Evolutionary conservation across 2,329 filamentous ascomycete species (phyloP), one percentile per base, ranked within the genome.

Genomic region (Fusarium sp.): DNA sequence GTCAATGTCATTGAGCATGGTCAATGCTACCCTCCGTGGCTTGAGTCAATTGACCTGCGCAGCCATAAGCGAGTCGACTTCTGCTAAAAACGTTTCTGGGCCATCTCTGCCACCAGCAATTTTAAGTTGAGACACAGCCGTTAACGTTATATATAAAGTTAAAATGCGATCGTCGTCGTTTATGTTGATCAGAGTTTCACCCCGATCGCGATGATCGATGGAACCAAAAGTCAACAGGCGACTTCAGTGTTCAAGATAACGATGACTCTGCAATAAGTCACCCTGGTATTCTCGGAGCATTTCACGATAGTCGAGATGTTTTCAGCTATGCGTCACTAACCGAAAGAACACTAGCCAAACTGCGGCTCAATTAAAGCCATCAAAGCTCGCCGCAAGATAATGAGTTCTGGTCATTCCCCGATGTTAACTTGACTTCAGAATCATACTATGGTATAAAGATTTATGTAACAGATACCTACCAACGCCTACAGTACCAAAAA

Each of bases 311-410:
- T 58, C 33, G 25, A 58, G 35, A 52, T 35, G 22, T 15, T 20
- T 49, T 36, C 33, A 39, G 44, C 44, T 27, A 18, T 14, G 9
- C 20, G 11, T 31, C 12, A 17, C 55, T 58, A 52, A 50, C 55
- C 44, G 10, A 14, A 41, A 54, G 10, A 17, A 58, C 36, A 27
- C 56, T 55, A 60, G 56, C 56, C 1, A 52, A 25, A 17, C 7
- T 55, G 47, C 36, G 22, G 47, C 57, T 60, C 47, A 42, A 35
- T 35, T n/a, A 1, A 42, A 4, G 7, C 2, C 5, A 15, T 2
- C 15, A 45, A 29, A 12, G 4, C 3, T 13, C 22, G 41, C 20
- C 3, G n/a, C 0, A 0, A 38, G 20, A 50, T 17, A 20, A 1
- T 8, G 3, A 18, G 35, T 36, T 12, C 8, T 17, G 13, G 49